Conservation (phyloP, 257 asterid species). For the Solanum piurae region DNA sequence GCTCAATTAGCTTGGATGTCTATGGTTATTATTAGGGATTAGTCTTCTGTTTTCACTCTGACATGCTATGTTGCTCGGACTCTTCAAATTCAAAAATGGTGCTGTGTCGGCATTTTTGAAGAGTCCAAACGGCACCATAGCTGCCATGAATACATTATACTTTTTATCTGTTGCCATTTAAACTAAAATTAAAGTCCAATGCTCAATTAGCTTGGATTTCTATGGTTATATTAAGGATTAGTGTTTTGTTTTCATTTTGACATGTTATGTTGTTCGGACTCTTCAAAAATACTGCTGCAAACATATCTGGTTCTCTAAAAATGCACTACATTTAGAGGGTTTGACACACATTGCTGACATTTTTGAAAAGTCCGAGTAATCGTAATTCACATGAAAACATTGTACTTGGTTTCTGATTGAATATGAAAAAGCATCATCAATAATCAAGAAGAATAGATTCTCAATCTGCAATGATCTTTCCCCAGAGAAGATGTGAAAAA, state of each 20-base stretch:
- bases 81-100: neutral
- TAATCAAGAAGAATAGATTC: neutral
- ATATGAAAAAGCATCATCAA: neutral
- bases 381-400: neutral
- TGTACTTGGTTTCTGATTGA: neutral
- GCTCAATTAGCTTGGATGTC: neutral
- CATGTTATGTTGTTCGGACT: neutral
- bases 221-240: neutral
- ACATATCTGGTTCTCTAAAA: accelerated
- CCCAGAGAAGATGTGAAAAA: neutral
- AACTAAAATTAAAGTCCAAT: neutral
- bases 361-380: too few species aligned
- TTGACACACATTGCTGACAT: neutral
- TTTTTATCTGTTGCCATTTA: neutral
- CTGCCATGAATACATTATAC: neutral
- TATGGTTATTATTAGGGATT: neutral
- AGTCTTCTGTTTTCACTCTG: neutral
- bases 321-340: neutral
- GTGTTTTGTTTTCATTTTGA: neutral
- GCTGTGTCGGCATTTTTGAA: neutral
- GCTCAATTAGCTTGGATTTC: neutral
- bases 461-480: neutral
- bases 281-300: neutral
- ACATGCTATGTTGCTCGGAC: neutral
- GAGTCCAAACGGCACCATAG: neutral